Conservation (phyloP, 495 filamentous ascomycete species). For the Annulohypoxylon moriforme region DNA sequence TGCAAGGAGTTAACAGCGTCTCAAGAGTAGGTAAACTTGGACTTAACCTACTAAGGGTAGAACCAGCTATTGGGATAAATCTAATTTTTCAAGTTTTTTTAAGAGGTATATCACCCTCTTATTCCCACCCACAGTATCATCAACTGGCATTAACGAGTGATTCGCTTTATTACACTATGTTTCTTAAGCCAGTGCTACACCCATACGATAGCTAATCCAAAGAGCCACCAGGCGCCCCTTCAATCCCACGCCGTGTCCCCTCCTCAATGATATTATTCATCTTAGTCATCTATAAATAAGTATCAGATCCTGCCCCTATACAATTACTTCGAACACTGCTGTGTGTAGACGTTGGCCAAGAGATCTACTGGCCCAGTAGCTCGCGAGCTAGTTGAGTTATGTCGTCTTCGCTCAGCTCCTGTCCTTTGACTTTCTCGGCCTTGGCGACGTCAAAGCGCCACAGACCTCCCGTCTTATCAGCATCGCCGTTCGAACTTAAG, state of each 20-base stretch:
- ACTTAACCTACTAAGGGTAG: too few relatives aligned
- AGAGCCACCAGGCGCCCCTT: constrained; percentile 5
- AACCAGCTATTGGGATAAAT: too few relatives aligned
- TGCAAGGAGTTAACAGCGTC: too few relatives aligned
- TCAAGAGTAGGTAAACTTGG: too few relatives aligned
- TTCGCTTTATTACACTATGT: constrained; percentile 24
- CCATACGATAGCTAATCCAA: constrained; percentile 5
- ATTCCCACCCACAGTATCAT: too few relatives aligned
- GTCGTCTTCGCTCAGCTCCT: constrained; percentile 55
- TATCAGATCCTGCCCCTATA: constrained; percentile 11
- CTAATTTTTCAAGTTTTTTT: too few relatives aligned
- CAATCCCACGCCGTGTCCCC: not conserved
- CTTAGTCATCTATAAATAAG: constrained; percentile 9
- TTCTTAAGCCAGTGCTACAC: constrained; percentile 4
- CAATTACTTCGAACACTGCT: not conserved
- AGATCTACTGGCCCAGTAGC: constrained; percentile 55
- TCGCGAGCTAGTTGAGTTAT: constrained; percentile 51
- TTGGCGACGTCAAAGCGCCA: constrained; percentile 84
- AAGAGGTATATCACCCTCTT: not conserved
- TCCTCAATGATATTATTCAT: constrained; percentile 6
- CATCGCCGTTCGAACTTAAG: constrained; percentile 67
- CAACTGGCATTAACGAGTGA: not conserved
- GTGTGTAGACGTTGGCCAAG: not conserved
- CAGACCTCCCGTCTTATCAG: constrained; percentile 86
- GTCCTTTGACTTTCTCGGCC: constrained; percentile 59